phyloP scores from a whole-genome alignment of 805 yeast species.

The Saccharomycopsis selenospora region DNA sequence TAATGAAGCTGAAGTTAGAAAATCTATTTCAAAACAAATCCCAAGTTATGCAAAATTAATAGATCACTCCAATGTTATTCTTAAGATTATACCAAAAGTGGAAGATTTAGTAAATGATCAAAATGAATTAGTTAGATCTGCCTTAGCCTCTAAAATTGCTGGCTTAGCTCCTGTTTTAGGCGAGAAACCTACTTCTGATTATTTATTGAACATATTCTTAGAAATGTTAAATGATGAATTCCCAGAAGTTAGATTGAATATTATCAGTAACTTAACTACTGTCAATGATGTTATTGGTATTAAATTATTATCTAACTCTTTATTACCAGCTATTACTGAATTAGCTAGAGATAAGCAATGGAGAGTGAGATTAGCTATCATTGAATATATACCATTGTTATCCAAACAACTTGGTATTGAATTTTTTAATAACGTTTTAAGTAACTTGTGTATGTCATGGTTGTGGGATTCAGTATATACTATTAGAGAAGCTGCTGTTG shows the following conservation, averaged over 20 bases:
- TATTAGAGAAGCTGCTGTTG: constrained; percentile 92
- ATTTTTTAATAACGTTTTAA: constrained; percentile 86
- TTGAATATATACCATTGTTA: constrained; percentile 89
- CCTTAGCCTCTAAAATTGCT: constrained; percentile 83
- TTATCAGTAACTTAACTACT: constrained; percentile 82
- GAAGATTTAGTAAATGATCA: constrained; percentile 82
- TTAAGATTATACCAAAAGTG: constrained; percentile 74
- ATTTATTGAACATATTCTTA: constrained; percentile 78
- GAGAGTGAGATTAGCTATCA: constrained; percentile 96
- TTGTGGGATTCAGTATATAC: constrained; percentile 96
- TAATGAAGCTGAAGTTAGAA: constrained; percentile 93
- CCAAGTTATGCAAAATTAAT: constrained; percentile 63
- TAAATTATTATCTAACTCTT: constrained; percentile 72
- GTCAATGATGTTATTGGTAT: constrained; percentile 95
- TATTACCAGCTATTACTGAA: constrained; percentile 93
- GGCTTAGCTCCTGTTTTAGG: constrained; percentile 81
- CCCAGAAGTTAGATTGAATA: constrained; percentile 92
- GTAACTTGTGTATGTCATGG: constrained; percentile 93
- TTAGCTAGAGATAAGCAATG: constrained; percentile 94
- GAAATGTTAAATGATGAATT: constrained; percentile 94
- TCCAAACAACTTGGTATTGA: constrained; percentile 92
- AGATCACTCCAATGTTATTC: constrained; percentile 42
- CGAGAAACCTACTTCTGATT: constrained; percentile 74
- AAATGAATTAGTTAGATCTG: constrained; percentile 87
- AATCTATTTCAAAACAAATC: constrained; percentile 86